These are phyloP conservation scores for Periglandula ipomoeae DNA, from an alignment of 2,329 filamentous ascomycete species.

Conservation along the genomic window DNA sequence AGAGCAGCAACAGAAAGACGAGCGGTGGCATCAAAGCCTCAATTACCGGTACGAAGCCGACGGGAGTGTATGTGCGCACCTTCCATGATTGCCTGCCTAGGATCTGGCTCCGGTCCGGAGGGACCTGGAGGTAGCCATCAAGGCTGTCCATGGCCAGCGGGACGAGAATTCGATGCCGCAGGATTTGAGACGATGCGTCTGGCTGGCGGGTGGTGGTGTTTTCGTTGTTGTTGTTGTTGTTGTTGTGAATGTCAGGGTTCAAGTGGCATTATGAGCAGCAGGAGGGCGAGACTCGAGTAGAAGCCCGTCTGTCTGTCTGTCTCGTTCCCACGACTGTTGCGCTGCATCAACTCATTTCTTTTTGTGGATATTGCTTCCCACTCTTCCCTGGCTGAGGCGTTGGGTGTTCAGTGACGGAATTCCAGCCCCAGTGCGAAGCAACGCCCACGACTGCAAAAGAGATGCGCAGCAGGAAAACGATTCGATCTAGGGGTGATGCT, in stretches of 20 bases:
- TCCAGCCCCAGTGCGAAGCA: background rate
- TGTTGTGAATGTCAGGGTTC: background rate
- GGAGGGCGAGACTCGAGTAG: background rate
- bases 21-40: too few species aligned
- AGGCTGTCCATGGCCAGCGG: constrained; percentile 26
- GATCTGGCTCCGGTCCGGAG: constrained; percentile 41
- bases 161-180: constrained; percentile 2
- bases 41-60: background rate
- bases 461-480: too few species aligned
- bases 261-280: background rate
- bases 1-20: constrained; percentile 4
- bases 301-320: background rate
- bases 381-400: background rate
- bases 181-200: background rate
- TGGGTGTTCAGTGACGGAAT: background rate
- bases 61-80: constrained; percentile 25
- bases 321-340: background rate
- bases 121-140: constrained; percentile 39
- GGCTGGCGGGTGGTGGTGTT: background rate
- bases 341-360: constrained; percentile 3
- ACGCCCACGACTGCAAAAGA: background rate
- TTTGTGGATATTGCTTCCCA: background rate
- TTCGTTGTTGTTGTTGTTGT: background rate
- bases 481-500: too few species aligned
- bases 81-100: constrained; percentile 44